Evolutionary conservation across 257 asterid genomes (phyloP).

Genomic region (Fraxinus americana): DNA sequence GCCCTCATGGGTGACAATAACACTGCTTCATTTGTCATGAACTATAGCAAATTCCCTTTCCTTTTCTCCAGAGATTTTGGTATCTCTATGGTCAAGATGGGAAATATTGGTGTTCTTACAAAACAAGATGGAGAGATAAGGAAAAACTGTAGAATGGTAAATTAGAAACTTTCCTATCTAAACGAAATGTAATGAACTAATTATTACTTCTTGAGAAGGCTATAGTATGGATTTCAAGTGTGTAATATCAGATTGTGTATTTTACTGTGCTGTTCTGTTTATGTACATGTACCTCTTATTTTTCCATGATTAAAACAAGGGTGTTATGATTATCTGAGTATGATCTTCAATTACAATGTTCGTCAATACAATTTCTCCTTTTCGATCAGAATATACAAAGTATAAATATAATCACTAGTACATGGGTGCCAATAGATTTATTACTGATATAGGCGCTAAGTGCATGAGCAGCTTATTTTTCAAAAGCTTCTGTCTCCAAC

Average conservation of each 20-base stretch:
- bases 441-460: constrained; percentile 26
- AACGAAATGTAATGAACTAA: neutral
- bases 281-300: neutral
- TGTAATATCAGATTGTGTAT: no score
- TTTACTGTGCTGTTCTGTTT: no score
- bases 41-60: constrained; percentile 50
- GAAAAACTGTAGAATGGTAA: constrained; percentile 61
- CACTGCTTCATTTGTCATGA: constrained; percentile 52
- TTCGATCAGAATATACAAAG: no score
- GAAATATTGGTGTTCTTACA: constrained; percentile 51
- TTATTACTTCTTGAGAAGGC: no score
- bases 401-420: no score
- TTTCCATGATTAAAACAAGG: neutral
- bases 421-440: neutral
- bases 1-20: constrained; percentile 55
- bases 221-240: no score
- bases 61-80: constrained; percentile 60
- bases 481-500: constrained; percentile 51
- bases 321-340: neutral
- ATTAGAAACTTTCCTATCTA: constrained; percentile 23
- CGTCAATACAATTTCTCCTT: no score
- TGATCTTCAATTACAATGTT: neutral
- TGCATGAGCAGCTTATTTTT: constrained; percentile 51
- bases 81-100: constrained; percentile 65
- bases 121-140: constrained; percentile 66